phyloP scores from a whole-genome alignment of 495 filamentous ascomycete species.

The Aspergillus cristatus region DNA sequence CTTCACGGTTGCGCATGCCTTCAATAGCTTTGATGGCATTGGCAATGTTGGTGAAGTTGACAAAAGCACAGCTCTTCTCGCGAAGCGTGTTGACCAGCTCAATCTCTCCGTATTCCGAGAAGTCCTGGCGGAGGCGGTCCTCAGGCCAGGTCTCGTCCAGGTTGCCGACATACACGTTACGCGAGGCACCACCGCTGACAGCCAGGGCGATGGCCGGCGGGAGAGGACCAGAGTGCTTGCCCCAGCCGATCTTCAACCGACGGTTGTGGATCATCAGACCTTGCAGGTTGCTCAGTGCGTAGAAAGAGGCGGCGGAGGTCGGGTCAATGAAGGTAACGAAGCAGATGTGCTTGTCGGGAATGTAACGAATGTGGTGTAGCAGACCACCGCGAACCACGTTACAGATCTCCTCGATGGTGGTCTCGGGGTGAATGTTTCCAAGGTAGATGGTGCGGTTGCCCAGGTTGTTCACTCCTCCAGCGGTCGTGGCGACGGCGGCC shows the following conservation, averaged over 20 bases:
- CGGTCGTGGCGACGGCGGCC: conserved; percentile 90
- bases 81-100: conserved; percentile 93
- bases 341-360: conserved; percentile 99
- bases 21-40: conserved; percentile 99
- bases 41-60: conserved; percentile 99
- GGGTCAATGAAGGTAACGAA: conserved; percentile 99
- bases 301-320: conserved; percentile 95
- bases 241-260: conserved; percentile 96
- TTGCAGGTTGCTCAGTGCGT: conserved; percentile 92
- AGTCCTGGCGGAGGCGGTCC: conserved; percentile 91
- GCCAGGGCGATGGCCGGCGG: conserved; percentile 94
- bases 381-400: conserved; percentile 91
- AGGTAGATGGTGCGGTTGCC: conserved; percentile 97
- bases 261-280: conserved; percentile 99
- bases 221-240: conserved; percentile 95
- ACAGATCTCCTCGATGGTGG: conserved; percentile 96
- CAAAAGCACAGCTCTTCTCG: conserved; percentile 98
- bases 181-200: conserved; percentile 86
- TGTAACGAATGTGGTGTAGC: conserved; percentile 96
- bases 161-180: conserved; percentile 97
- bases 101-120: conserved; percentile 96
- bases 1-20: conserved; percentile 84
- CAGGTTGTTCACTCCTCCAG: conserved; percentile 92
- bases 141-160: conserved; percentile 95
- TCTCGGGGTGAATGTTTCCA: conserved; percentile 97